A percentile compares a stretch with the other conserved stretches of the same genome.
Conservation (phyloP, 2,329 filamentous ascomycete species). For the Cordyceps tenuipes region DNA sequence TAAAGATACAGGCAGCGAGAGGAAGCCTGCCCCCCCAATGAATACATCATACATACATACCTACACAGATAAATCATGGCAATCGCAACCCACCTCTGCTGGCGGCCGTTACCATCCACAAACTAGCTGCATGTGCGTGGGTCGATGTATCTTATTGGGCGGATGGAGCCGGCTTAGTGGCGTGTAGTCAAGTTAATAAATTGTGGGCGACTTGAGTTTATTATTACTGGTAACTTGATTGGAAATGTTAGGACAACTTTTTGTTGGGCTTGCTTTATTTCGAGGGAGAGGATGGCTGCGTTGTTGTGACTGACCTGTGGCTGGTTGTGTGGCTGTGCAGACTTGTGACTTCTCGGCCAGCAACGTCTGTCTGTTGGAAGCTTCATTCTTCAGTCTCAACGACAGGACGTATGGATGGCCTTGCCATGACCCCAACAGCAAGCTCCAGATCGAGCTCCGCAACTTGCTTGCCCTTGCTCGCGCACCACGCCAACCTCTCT, state of each 20-base stretch:
- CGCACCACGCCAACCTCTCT: neutral
- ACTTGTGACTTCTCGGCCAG: neutral
- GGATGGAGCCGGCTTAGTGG: constrained; percentile 6
- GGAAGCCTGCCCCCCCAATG: neutral
- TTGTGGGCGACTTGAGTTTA: neutral
- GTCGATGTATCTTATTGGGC: constrained; percentile 12
- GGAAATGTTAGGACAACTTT: neutral
- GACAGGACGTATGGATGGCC: no score
- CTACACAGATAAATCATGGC: no score
- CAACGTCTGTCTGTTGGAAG: neutral
- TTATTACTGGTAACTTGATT: neutral
- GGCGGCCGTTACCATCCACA: constrained; percentile 3
- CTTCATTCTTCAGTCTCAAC: neutral
- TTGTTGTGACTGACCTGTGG: neutral
- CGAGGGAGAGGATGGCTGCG: neutral
- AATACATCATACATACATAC: no score
- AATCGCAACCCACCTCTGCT: neutral
- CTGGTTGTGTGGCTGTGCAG: neutral
- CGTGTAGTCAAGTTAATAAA: no score
- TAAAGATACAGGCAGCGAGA: neutral
- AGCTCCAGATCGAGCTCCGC: neutral
- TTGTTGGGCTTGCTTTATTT: neutral
- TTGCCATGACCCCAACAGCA: neutral
- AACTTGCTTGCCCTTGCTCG: neutral
- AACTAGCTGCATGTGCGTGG: constrained; percentile 12